Evolutionary conservation across 306 rosid species (phyloP).

Genomic region (apple (Malus domestica)): ASM211411v1 NC_041797.1:3620501-3621000

Average conservation of each 20-base stretch:
- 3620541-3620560: background rate
- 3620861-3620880: conserved; percentile 59
- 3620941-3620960: conserved; percentile 26
- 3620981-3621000: conserved; percentile 27
- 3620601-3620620: background rate
- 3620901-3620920: conserved; percentile 35
- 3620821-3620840: conserved; percentile 47
- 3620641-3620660: conserved; percentile 29
- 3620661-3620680: conserved; percentile 13
- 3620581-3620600: background rate
- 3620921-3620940: conserved; percentile 37
- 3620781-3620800: conserved; percentile 63
- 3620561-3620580: background rate
- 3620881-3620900: conserved; percentile 46
- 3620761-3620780: conserved; percentile 69
- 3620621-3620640: background rate
- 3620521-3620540: too few relatives aligned
- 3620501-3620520: too few relatives aligned
- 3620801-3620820: conserved; percentile 45
- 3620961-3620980: conserved; percentile 56
- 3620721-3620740: conserved; percentile 17
- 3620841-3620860: conserved; percentile 65
- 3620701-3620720: conserved; percentile 9
- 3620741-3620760: conserved; percentile 52
- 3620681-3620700: conserved; percentile 15